Evolutionary conservation across 1,284 basidiomycete species (phyloP).

Genomic region (Sphaerobolus stellatus): DNA sequence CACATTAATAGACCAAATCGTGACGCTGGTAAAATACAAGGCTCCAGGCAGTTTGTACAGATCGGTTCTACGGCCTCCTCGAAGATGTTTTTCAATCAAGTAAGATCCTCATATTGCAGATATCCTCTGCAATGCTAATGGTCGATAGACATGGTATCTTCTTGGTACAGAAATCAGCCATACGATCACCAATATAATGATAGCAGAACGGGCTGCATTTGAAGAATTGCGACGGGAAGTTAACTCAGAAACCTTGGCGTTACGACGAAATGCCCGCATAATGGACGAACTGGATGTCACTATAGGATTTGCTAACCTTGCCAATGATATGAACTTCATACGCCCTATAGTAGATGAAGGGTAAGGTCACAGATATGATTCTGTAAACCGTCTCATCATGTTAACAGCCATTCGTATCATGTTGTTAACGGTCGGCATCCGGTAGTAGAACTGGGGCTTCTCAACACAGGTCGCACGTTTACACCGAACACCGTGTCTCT

Average conservation of each 20-base stretch:
- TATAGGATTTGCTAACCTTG: constrained; percentile 80
- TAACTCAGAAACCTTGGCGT: constrained; percentile 48
- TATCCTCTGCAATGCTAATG: constrained; percentile 8
- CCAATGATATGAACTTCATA: constrained; percentile 76
- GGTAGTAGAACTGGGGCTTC: constrained; percentile 86
- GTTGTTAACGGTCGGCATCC: constrained; percentile 87
- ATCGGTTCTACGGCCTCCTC: constrained; percentile 66
- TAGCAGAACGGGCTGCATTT: constrained; percentile 72
- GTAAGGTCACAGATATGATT: constrained; percentile 44
- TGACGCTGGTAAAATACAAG: constrained; percentile 51
- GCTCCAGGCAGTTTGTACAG: constrained; percentile 49
- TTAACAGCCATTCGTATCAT: constrained; percentile 56
- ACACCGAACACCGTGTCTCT: constrained; percentile 80
- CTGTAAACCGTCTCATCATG: constrained; percentile 10
- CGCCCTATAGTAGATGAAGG: constrained; percentile 70
- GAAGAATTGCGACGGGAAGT: constrained; percentile 66
- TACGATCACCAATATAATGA: constrained; percentile 50
- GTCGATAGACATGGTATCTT: constrained; percentile 67
- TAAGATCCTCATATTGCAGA: constrained; percentile 28
- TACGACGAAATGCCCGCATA: constrained; percentile 77
- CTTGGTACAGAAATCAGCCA: constrained; percentile 68
- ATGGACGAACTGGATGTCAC: constrained; percentile 90
- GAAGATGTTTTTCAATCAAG: constrained; percentile 69
- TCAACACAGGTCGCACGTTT: constrained; percentile 73
- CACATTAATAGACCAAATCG: constrained; percentile 64